Evolutionary conservation across 1,284 basidiomycete genomes (phyloP).

Genomic region (Cryptococcus deneoformans): DNA sequence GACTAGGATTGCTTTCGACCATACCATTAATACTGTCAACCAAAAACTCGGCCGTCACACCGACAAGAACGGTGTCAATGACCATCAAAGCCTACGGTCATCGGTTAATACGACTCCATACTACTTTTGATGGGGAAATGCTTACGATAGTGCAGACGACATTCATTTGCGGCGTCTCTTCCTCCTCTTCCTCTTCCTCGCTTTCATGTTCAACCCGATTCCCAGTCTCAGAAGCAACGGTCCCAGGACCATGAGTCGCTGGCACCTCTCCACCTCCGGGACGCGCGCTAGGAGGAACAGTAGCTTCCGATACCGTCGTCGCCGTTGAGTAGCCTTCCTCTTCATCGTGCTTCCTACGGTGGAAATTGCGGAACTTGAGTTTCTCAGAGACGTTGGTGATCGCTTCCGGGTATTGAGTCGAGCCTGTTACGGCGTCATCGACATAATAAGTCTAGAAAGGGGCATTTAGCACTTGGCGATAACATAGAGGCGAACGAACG

Average conservation of each 20-base stretch:
- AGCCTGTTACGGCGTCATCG: constrained; percentile 43
- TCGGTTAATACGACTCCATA: background rate
- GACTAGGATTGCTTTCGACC: constrained; percentile 44
- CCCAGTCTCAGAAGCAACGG: constrained; percentile 6
- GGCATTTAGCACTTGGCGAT: background rate
- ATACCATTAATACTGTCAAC: constrained; percentile 47
- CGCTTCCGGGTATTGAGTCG: constrained; percentile 39
- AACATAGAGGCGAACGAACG: background rate
- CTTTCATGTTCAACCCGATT: constrained; percentile 21
- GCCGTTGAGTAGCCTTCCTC: constrained; percentile 13
- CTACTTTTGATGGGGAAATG: background rate
- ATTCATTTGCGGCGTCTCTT: constrained; percentile 52
- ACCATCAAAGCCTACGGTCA: constrained; percentile 32
- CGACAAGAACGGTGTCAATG: constrained; percentile 43
- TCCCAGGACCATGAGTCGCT: constrained; percentile 9
- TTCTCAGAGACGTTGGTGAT: constrained; percentile 24
- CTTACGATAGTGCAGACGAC: constrained; percentile 52
- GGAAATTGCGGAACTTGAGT: constrained; percentile 17
- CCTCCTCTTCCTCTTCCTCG: constrained; percentile 46
- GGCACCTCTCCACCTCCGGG: constrained; percentile 7
- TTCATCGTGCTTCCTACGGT: constrained; percentile 27
- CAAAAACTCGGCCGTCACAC: constrained; percentile 72
- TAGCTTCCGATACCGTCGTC: constrained; percentile 9
- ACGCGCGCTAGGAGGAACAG: constrained; percentile 1
- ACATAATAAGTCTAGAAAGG: constrained; percentile 57